Evolutionary conservation across 2,329 filamentous ascomycete genomes (phyloP).

Genomic region (Claviceps humidiphila): DNA sequence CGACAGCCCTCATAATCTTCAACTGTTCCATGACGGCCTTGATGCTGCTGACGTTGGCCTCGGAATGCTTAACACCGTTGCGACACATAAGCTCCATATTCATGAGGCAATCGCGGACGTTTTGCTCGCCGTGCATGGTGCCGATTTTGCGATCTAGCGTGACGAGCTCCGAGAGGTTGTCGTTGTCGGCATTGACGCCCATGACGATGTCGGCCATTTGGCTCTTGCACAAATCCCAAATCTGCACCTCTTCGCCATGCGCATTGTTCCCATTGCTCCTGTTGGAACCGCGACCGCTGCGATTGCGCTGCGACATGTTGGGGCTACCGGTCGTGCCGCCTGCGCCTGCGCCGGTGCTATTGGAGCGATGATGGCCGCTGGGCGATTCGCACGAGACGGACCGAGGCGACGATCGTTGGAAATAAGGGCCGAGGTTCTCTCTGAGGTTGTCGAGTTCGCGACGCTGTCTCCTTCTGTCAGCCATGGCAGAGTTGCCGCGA

Average conservation of each 20-base stretch:
- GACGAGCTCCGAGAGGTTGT: constrained; percentile 26
- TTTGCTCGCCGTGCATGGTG: constrained; percentile 23
- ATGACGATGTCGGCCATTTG: constrained; percentile 26
- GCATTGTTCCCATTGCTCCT: constrained; percentile 27
- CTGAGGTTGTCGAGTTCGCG: constrained; percentile 21
- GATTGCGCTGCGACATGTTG: constrained; percentile 30
- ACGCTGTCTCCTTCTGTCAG: constrained; percentile 21
- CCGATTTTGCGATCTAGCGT: constrained; percentile 28
- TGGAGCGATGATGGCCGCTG: constrained; percentile 5
- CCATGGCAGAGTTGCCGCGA: constrained; percentile 12
- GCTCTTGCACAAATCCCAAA: constrained; percentile 28
- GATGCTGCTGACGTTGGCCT: constrained; percentile 23
- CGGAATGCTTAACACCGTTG: constrained; percentile 28
- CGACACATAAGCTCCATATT: constrained; percentile 30
- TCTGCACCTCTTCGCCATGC: constrained; percentile 29
- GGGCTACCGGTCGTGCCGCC: not conserved
- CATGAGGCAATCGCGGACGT: constrained; percentile 24
- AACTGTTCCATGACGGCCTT: constrained; percentile 28
- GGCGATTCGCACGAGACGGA: not conserved
- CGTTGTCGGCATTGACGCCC: constrained; percentile 29
- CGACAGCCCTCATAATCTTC: constrained; percentile 27
- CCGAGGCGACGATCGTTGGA: constrained; percentile 14
- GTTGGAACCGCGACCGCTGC: constrained; percentile 30
- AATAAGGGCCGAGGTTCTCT: constrained; percentile 22
- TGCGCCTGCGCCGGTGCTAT: constrained; percentile 3